Conservation (phyloP, 306 rosid genomes). For the Abrus precatorius region DNA sequence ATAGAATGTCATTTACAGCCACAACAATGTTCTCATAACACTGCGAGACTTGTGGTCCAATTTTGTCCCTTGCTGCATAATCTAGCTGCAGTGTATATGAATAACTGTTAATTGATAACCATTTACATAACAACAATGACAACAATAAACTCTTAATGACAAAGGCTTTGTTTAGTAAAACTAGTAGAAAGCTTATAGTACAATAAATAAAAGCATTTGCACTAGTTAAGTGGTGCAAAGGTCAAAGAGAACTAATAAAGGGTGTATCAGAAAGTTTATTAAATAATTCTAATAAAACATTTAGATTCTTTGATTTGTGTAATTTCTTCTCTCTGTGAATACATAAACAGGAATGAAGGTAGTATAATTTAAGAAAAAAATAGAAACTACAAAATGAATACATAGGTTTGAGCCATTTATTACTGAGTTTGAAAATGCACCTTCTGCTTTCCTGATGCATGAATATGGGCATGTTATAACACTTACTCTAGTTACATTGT, state of each 20-base stretch:
- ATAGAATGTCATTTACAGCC: slow-evolving; percentile 67
- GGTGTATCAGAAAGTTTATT: neutral
- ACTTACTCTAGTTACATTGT: slow-evolving; percentile 57
- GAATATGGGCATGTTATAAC: neutral
- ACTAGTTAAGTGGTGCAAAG: too few species aligned
- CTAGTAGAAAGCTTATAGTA: neutral
- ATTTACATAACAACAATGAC: neutral
- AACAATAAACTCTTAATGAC: neutral
- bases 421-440: slow-evolving; percentile 9
- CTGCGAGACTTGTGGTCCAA: slow-evolving; percentile 63
- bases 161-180: neutral
- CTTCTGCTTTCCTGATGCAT: neutral
- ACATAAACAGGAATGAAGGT: too few species aligned
- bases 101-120: slow-evolving; percentile 24
- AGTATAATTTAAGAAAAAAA: neutral
- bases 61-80: slow-evolving; percentile 87
- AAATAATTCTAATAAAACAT: too few species aligned
- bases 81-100: slow-evolving; percentile 65
- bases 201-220: too few species aligned
- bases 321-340: too few species aligned
- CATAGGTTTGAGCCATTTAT: neutral
- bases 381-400: neutral
- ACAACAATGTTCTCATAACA: slow-evolving; percentile 67
- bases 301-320: too few species aligned
- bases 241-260: too few species aligned